Percentiles rank a stretch among this genome's conserved stretches.
Evolutionary conservation across 2,329 filamentous ascomycete genomes (phyloP).

Genomic region (Alternaria incomplexa): DNA sequence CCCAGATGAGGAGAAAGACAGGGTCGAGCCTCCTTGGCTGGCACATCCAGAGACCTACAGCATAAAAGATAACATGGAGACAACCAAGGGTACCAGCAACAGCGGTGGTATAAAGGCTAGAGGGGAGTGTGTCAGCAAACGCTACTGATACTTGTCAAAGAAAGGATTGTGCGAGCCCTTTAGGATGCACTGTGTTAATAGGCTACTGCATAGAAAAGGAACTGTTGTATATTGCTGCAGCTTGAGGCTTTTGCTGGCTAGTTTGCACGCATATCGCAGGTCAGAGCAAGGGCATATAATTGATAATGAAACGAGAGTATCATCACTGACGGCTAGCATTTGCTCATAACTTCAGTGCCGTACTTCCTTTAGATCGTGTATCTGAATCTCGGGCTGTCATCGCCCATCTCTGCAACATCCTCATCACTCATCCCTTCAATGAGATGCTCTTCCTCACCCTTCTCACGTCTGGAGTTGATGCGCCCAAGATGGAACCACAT

Average conservation of each 20-base stretch:
- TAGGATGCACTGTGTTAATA: neutral
- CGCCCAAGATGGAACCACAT: constrained; percentile 48
- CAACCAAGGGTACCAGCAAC: neutral
- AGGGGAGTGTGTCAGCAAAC: neutral
- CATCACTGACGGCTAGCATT: neutral
- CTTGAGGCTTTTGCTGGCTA: neutral
- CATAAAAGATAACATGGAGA: neutral
- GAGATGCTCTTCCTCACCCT: constrained; percentile 50
- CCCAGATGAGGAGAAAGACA: neutral
- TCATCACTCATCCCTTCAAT: constrained; percentile 51
- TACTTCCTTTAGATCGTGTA: constrained; percentile 39
- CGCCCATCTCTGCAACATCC: constrained; percentile 53
- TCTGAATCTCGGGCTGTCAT: constrained; percentile 53
- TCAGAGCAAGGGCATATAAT: neutral
- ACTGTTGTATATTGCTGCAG: neutral
- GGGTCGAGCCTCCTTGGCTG: neutral
- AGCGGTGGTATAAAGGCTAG: too few species aligned
- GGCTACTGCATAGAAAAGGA: neutral
- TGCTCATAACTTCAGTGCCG: neutral
- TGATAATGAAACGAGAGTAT: neutral
- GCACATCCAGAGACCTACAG: neutral
- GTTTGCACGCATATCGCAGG: too few species aligned
- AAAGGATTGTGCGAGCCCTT: neutral
- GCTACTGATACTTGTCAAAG: neutral
- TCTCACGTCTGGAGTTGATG: constrained; percentile 47